phyloP scores from a whole-genome alignment of 805 yeast species.

The Lachancea thermotolerans region DNA sequence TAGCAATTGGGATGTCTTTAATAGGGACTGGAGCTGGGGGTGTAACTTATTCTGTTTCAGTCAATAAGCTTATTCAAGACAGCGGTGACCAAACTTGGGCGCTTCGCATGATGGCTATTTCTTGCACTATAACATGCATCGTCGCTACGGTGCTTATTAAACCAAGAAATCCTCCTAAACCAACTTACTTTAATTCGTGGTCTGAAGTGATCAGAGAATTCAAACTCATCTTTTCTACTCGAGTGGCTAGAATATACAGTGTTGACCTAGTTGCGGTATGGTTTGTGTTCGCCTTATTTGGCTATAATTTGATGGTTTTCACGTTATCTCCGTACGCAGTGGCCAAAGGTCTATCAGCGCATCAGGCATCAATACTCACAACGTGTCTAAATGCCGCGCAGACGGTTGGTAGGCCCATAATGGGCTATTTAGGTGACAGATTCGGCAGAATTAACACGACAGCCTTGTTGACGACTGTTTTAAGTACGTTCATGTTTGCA shows the following conservation, averaged over 20 bases:
- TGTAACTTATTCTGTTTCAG: constrained; percentile 36
- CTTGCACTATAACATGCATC: constrained; percentile 33
- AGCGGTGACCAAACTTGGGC: constrained; percentile 43
- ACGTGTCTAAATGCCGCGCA: constrained; percentile 43
- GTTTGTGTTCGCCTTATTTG: constrained; percentile 33
- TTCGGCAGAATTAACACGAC: constrained; percentile 44
- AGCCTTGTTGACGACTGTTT: constrained; percentile 30
- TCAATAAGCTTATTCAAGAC: constrained; percentile 36
- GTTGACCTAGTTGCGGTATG: constrained; percentile 33
- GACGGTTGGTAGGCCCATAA: constrained; percentile 42
- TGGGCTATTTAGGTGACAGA: constrained; percentile 41
- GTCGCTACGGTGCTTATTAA: constrained; percentile 39
- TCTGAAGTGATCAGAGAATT: constrained; percentile 23
- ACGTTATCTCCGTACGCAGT: constrained; percentile 43
- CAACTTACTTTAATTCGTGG: constrained; percentile 24
- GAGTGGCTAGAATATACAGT: constrained; percentile 28
- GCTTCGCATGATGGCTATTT: constrained; percentile 38
- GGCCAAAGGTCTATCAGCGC: constrained; percentile 39
- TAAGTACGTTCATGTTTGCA: constrained; percentile 36
- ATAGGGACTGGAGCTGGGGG: constrained; percentile 53
- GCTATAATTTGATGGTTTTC: constrained; percentile 40
- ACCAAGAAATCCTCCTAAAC: constrained; percentile 37
- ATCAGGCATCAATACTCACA: constrained; percentile 40
- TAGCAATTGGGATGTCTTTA: constrained; percentile 44
- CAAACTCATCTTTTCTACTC: constrained; percentile 32